Percentiles rank a stretch among this genome's conserved stretches.
Evolutionary conservation across 2,329 filamentous ascomycete species (phyloP).

Genomic region (Diaporthe citri): DNA sequence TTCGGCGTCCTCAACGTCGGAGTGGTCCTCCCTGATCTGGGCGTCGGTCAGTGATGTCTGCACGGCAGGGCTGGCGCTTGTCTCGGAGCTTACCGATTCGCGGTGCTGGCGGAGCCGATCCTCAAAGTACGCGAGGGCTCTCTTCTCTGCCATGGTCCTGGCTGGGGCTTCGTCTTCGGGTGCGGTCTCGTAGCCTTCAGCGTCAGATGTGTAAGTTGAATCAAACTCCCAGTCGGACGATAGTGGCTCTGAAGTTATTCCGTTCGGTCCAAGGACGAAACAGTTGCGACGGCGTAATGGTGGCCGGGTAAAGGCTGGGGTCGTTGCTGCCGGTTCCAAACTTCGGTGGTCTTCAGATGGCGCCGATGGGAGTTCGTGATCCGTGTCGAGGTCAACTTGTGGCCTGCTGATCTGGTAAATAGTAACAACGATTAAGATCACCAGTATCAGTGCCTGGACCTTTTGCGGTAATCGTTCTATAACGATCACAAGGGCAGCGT

Average conservation of each 20-base stretch:
- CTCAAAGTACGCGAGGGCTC: background rate
- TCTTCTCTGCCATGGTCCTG: background rate
- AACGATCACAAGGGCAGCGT: background rate
- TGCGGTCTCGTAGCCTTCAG: background rate
- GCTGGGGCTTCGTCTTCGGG: background rate
- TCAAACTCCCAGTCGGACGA: background rate
- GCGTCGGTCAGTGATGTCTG: background rate
- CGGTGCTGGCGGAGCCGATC: background rate
- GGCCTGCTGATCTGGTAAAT: background rate
- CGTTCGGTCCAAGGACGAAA: background rate
- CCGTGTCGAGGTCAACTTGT: background rate
- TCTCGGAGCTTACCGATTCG: background rate
- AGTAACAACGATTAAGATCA: background rate
- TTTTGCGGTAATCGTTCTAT: too few relatives aligned
- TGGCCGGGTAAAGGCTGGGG: background rate
- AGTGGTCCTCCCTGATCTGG: background rate
- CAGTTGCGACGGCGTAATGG: background rate
- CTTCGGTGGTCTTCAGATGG: background rate
- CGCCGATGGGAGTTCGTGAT: too few relatives aligned
- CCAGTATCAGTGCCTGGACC: accelerated
- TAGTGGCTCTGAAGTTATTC: background rate
- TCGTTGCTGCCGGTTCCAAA: too few relatives aligned
- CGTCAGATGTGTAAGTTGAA: background rate
- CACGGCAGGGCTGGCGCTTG: too few relatives aligned
- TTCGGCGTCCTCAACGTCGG: background rate